These are phyloP conservation scores for Fusarium bactridioides DNA, from an alignment of 2,329 filamentous ascomycete genomes.

Conservation along the genomic window DNA sequence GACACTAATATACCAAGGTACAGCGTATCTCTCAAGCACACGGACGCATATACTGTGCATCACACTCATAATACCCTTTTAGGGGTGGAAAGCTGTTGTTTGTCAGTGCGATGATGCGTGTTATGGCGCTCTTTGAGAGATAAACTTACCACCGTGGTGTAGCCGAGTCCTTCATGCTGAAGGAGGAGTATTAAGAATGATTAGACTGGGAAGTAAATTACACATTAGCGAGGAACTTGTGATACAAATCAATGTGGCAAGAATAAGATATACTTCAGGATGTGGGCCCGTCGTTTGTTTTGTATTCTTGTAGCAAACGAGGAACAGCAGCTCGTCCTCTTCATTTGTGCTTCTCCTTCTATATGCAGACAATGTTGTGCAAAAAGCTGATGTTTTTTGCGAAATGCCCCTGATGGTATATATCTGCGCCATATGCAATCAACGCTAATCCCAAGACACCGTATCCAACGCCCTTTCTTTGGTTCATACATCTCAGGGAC, in stretches of 20 bases:
- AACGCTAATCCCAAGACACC: slow-evolving; percentile 16
- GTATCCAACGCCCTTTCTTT: slow-evolving; percentile 20
- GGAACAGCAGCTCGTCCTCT: background rate
- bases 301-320: background rate
- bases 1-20: background rate
- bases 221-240: background rate
- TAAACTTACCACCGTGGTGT: slow-evolving; percentile 40
- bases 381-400: background rate
- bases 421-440: slow-evolving; percentile 13
- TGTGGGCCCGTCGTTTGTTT: background rate
- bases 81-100: slow-evolving; percentile 45
- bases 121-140: slow-evolving; percentile 48
- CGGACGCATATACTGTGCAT: slow-evolving; percentile 38
- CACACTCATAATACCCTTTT: slow-evolving; percentile 50
- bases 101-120: slow-evolving; percentile 44
- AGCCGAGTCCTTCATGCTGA: slow-evolving; percentile 39
- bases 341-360: background rate
- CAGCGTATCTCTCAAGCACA: background rate
- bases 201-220: background rate
- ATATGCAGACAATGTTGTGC: background rate
- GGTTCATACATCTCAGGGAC: background rate
- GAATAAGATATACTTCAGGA: background rate
- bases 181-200: slow-evolving; percentile 34
- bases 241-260: background rate
- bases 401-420: slow-evolving; percentile 7